Evolutionary conservation across 306 rosid genomes (phyloP), one percentile per base, ranked within the genome.

Genomic region (Leucaena leucocephala): DNA sequence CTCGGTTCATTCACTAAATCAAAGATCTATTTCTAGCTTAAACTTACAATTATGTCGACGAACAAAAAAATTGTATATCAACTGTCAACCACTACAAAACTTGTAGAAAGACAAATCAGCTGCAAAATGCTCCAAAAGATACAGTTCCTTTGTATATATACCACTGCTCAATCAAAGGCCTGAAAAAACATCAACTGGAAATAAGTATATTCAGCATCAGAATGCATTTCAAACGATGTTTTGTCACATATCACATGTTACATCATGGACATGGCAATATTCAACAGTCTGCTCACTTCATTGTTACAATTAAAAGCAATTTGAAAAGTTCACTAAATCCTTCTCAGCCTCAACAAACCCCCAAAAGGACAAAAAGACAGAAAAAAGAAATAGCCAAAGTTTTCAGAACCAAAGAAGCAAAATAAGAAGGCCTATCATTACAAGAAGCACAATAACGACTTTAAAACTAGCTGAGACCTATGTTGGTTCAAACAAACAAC

Each of bases 41-140:
- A 78, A 72, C 83, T 83, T 81, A 86, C 89, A 86, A 80, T 74
- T 63, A 78, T 64, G 67, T 69, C 50, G 81, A 74, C 76, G 46
- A 80, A 80, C 16, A 74, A 80, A 83, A 79, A 17, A 83, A 86
- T 55, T 77, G 83, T 69, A 86, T 86, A 83, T 86, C 81, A 78
- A 83, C 81, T 62, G 75, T 76, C 16, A 83, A 64, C 85, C 70
- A 85, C 89, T 75, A 86, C 89, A 86, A 83, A 83, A 86, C 81
- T 77, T 75, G 69, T 77, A 85, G 48, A 73, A 81, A 50, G 74
- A 77, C 86, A 83, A 78, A 83, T 76, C 83, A 78, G 75, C 67
- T 74, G 82, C 87, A 86, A 80, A 86, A 80, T 74, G 85, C 87
- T 78, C 83, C 45, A 71, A 83, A 82, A 83, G 72, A 83, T 83